Percentiles rank a stretch among this genome's conserved stretches.
Evolutionary conservation across 371 early-diverging fungal genomes (phyloP).

Genomic region (Mortierella sp.): DNA sequence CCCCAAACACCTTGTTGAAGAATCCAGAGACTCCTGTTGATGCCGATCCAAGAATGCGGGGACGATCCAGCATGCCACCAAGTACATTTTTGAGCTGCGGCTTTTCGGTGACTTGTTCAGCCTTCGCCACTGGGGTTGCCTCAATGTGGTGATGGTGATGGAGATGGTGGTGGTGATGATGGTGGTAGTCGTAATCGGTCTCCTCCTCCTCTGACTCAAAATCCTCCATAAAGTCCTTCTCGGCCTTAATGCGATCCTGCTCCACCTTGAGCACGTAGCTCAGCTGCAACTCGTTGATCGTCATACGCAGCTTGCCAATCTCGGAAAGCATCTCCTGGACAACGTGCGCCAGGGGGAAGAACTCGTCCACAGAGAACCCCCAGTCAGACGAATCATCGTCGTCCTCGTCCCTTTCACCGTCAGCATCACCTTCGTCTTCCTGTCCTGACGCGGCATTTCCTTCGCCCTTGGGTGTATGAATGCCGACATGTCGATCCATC

Average conservation of each 20-base stretch:
- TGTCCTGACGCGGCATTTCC: not conserved
- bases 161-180: not conserved
- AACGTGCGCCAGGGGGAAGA: constrained; percentile 69
- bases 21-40: constrained; percentile 53
- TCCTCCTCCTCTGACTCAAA: constrained; percentile 33
- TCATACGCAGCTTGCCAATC: constrained; percentile 72
- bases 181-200: constrained; percentile 18
- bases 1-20: constrained; percentile 55
- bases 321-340: constrained; percentile 75
- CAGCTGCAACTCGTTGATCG: constrained; percentile 78
- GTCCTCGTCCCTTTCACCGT: not conserved
- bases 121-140: not conserved
- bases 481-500: constrained; percentile 9
- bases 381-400: constrained; percentile 24
- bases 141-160: not conserved
- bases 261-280: constrained; percentile 79
- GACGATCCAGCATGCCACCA: constrained; percentile 35
- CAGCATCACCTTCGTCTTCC: constrained; percentile 14
- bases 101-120: constrained; percentile 1
- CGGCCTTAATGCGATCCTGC: constrained; percentile 63
- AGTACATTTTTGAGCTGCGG: constrained; percentile 27
- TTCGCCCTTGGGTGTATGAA: constrained; percentile 3
- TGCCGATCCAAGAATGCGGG: constrained; percentile 37
- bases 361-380: constrained; percentile 60
- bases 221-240: constrained; percentile 64